Evolutionary conservation across 1,284 basidiomycete species (phyloP), one percentile per base, ranked within the genome.

Genomic region (Sutorius eximius): DNA sequence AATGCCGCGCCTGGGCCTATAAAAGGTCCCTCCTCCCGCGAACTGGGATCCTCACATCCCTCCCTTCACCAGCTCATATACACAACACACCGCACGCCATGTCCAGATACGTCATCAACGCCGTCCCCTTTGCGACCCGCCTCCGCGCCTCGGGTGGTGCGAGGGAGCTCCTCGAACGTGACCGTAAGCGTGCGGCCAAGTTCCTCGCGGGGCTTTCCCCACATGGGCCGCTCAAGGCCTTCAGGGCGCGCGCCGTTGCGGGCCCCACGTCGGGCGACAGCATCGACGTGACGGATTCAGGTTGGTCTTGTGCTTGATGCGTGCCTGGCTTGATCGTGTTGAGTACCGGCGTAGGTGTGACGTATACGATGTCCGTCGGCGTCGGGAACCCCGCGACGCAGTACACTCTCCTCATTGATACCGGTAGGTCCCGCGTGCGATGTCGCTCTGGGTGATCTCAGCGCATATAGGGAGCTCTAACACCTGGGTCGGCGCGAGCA

Each of bases 231-330:
- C 1, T 16, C 29, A 38, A 20, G 11, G 8, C 43, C n/a, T 34
- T 34, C 13, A 41, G 11, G 62, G 60, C 16, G 45, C 52, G 16
- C 45, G 45, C 27, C 15, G 7, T 16, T 7, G 13, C 22, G 20
- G n/a, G 42, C 16, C 3, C 13, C 11, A 44, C 53, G 13, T 12
- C 53, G 22, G 60, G 59, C 44, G 62, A 71, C 32, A 75, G 74
- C 43, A 77, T 85, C 51, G 76, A 82, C 49, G 82, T 81, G 24
- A 82, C 77, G 30, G 79, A 85, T 65, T 72, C 81, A 45, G 79
- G 80, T 74, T 51, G n/a, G 65, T 64, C 34, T 53, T 41, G 36
- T 50, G 18, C 48, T 40, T 13, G 16, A 34, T 20, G 9, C 24
- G 20, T 10, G 34, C 51, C 53, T 27, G 24, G 24, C n/a, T 45